Evolutionary conservation across 306 rosid species (phyloP).

Genomic region (Luffa aegyptiaca): DNA sequence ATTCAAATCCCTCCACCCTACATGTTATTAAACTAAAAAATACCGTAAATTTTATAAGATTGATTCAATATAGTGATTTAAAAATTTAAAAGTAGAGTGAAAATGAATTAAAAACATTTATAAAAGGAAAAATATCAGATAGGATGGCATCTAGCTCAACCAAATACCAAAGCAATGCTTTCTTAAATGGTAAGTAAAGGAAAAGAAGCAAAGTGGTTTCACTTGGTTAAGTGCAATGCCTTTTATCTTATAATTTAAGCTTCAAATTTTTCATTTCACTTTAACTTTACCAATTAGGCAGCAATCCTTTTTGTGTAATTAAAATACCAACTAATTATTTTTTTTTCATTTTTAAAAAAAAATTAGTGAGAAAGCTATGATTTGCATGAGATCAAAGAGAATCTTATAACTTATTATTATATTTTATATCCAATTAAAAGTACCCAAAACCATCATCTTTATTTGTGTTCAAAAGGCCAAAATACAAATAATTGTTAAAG

Average conservation of each 20-base stretch:
- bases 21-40: no score
- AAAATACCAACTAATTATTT: background rate
- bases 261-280: background rate
- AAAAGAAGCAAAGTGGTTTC: background rate
- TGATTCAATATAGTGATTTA: no score
- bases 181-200: constrained; percentile 7
- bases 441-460: background rate
- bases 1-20: no score
- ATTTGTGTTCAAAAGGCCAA: background rate
- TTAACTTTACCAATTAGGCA: background rate
- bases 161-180: background rate
- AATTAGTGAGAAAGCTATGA: background rate
- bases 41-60: background rate
- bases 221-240: background rate
- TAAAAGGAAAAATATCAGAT: background rate
- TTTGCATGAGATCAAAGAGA: background rate
- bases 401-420: background rate
- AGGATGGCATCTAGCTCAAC: background rate
- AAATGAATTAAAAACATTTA: background rate
- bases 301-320: background rate
- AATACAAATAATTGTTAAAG: background rate
- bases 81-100: background rate
- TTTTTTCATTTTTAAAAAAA: background rate
- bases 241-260: background rate
- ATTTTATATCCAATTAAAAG: background rate